These are phyloP conservation scores for Komagataella ulmi DNA, from an alignment of 805 yeast species.

Conservation along the genomic window DNA sequence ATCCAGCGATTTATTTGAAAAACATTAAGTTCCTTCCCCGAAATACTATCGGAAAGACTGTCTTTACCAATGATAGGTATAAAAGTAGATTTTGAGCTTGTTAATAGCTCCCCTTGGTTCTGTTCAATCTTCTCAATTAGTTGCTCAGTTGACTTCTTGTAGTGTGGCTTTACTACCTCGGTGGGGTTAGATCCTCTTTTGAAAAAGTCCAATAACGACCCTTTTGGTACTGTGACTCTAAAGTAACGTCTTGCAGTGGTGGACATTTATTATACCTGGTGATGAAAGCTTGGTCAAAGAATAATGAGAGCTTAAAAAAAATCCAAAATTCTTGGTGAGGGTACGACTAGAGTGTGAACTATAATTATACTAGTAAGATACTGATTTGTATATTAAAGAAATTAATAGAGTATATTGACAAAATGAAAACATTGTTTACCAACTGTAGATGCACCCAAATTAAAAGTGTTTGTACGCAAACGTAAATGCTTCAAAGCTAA, in stretches of 20 bases:
- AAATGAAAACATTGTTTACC: background rate
- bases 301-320: no score
- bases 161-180: background rate
- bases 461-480: background rate
- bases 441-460: background rate
- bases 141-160: slow-evolving; percentile 9
- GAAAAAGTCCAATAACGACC: background rate
- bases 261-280: background rate
- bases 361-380: no score
- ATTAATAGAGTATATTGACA: no score
- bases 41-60: slow-evolving; percentile 12
- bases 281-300: no score
- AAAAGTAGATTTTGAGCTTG: background rate
- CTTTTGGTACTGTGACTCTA: background rate
- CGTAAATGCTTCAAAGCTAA: background rate
- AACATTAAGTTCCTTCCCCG: slow-evolving; percentile 13
- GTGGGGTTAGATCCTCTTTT: background rate
- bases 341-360: background rate
- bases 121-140: slow-evolving; percentile 6
- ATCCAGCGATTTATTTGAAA: slow-evolving; percentile 18
- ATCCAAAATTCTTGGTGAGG: background rate
- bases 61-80: slow-evolving; percentile 17
- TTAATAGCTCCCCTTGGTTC: background rate
- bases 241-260: background rate
- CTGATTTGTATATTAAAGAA: no score